Evolutionary conservation across 768 basidiomycete species (phyloP), one percentile per base, ranked within the genome.

Genomic region (Leccinellum luteum): DNA sequence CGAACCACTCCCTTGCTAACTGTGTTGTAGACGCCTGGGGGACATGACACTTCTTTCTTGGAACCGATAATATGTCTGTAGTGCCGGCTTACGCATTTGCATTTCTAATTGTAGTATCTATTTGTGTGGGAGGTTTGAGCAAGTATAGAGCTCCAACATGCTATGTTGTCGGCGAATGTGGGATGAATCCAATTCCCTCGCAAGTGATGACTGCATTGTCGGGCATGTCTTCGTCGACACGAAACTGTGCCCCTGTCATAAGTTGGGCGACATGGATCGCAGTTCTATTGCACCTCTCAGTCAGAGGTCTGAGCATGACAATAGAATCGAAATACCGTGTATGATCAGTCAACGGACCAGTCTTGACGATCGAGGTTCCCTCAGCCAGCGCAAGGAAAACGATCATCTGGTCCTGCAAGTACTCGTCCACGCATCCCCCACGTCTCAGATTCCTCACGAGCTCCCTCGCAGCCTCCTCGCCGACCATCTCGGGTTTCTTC

Each of bases 31-130:
- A 72, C 90, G 90, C 57, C 73, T 92, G 48, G 92, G 92, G 23
- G 92, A 94, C 70, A 93, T 93, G 92, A 81, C 87, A 0, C 75
- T 92, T 25, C 78, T 94, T 19, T 92, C 91, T 28, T 94, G 92
- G 90, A 92, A 92, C 64, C 83, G 84, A 66, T 76, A 73, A 38
- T 34, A 52, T 17, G 32, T 44, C 23, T 48, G 49, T 30, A 51
- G 49, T 70, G 68, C 59, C 45, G 48, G 41, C 48, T 34, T 48
- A 28, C 31, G 47, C 54, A 51, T 45, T 49, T 61, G 61, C 61
- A 52, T 44, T 45, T 56, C 45, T 64, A 68, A 63, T 64, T 54
- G 67, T 66, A 69, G 47, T 61, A 61, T 65, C 62, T 66, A 59
- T 58, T 15, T 43, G 14, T 50, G 32, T 28, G 9, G 30, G 32